Evolutionary conservation across 164 flowering plant genomes (phyloP).

Genomic region (Annona cherimola): DNA sequence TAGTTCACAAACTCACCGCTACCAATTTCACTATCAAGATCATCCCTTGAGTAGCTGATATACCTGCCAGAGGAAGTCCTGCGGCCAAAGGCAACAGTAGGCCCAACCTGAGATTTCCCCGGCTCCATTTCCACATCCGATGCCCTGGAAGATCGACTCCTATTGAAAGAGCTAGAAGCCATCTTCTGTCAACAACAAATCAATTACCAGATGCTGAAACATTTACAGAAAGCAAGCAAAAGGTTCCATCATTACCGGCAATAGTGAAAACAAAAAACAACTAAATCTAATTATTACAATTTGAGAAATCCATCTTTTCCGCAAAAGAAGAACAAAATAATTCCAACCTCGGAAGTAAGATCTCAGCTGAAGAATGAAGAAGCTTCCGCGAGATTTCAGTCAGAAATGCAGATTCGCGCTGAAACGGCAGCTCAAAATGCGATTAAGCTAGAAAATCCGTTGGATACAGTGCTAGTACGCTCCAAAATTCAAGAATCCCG

Average conservation of each 20-base stretch:
- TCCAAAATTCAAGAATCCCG: not conserved
- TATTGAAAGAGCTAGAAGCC: constrained; percentile 46
- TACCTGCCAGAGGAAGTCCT: constrained; percentile 58
- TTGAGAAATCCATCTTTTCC: not conserved
- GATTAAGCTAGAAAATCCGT: not conserved
- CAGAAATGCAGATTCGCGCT: not conserved
- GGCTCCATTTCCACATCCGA: constrained; percentile 36
- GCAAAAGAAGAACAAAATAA: not conserved
- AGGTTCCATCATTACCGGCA: not conserved
- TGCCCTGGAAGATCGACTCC: constrained; percentile 26
- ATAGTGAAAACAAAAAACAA: not conserved
- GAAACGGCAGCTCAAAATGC: not conserved
- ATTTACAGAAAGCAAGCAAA: not conserved
- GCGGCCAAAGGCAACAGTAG: constrained; percentile 36
- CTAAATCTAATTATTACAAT: not conserved
- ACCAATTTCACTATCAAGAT: constrained; percentile 49
- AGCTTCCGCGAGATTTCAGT: not conserved
- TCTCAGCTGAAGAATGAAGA: not conserved
- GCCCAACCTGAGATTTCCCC: constrained; percentile 16
- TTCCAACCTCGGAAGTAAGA: not conserved
- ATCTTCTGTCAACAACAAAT: constrained; percentile 6
- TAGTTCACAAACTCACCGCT: constrained; percentile 40
- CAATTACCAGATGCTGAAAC: constrained; percentile 1
- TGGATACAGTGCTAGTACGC: not conserved
- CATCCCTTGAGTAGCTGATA: constrained; percentile 47